Base-by-base conservation (phyloP, 2,329 filamentous ascomycete species). In the Trichoderma hamatum region DNA sequence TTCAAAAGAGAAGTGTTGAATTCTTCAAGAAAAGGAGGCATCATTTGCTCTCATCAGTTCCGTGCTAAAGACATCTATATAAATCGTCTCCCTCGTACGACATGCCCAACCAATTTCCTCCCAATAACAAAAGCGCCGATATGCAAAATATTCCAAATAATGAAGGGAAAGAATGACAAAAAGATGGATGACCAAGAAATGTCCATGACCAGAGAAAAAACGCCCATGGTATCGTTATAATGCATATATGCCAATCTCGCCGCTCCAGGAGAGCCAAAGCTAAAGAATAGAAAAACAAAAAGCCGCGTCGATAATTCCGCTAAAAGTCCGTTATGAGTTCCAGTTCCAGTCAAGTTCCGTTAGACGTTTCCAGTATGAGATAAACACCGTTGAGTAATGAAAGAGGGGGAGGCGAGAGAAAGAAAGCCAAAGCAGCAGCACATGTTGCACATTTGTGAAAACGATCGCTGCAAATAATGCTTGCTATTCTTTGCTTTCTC, bases 161-260 rank as follows among this genome's bases (percentile, higher is more conserved):
- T 7, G 19, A 56, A 56, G 32, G 10, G 19, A 58, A 58, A 36
- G 21, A 36, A 24, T 11, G 10, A 21, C 6, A 30, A 28, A 21
- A 61, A 49, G 4, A 28, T 49, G 10, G 14, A 46, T 51, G 49
- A 61, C 46, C 46, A 49, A 21, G n/a, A 24, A 49, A 3, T 43
- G 16, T 49, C 46, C 46, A 49, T 49, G 46, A 61, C 16, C 16
- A 49, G 39, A 43, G 39, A 9, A 19, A n/a, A 51, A 62, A 49
- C 30, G 16, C 19, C 26, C 59, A 51, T 62, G 59, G 39, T 62
- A 62, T 62, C 59, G 59, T 43, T 62, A 32, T 62, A 30, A 62
- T 62, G 59, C 59, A 62, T 62, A 39, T 43, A 62, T 36, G 54
- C 54, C 32, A 58, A 54, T 54, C 49, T 54, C 54, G 30, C 54